Conservation (phyloP, 1,284 basidiomycete species). For the Heterobasidion occidentale region DNA sequence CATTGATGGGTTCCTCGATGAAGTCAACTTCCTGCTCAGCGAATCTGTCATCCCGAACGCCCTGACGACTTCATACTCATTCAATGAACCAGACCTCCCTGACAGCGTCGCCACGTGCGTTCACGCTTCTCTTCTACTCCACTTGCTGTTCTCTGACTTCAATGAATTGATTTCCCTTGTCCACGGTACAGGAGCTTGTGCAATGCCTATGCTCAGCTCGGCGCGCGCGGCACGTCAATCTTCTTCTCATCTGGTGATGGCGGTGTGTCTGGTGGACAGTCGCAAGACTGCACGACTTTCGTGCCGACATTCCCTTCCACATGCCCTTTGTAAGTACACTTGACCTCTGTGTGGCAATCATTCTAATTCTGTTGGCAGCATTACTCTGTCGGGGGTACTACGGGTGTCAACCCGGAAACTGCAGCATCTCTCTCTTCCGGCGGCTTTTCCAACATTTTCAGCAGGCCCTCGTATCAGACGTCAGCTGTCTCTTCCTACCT, state of each 20-base stretch:
- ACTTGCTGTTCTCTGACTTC: not conserved
- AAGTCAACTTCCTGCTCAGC: slow-evolving; percentile 19
- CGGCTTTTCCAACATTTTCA: slow-evolving; percentile 25
- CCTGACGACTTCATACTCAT: slow-evolving; percentile 20
- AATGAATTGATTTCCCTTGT: not conserved
- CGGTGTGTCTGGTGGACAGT: slow-evolving; percentile 44
- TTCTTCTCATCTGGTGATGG: slow-evolving; percentile 61
- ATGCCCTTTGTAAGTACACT: slow-evolving; percentile 25
- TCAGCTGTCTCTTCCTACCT: slow-evolving; percentile 24
- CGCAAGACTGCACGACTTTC: slow-evolving; percentile 51
- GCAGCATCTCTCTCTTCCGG: slow-evolving; percentile 20
- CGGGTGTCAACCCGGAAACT: slow-evolving; percentile 38
- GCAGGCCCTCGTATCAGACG: slow-evolving; percentile 29
- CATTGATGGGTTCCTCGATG: slow-evolving; percentile 15
- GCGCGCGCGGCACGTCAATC: slow-evolving; percentile 49
- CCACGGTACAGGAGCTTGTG: slow-evolving; percentile 33
- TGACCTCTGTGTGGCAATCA: not conserved
- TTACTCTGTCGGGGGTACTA: slow-evolving; percentile 55
- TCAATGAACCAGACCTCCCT: slow-evolving; percentile 19
- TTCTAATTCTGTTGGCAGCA: slow-evolving; percentile 36
- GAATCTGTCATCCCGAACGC: slow-evolving; percentile 14
- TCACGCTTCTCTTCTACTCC: not conserved
- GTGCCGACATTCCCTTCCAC: slow-evolving; percentile 65
- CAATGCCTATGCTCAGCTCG: slow-evolving; percentile 50
- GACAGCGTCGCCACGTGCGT: slow-evolving; percentile 6